Conservation (phyloP, 257 asterid species). For the Solanum chilense region DNA sequence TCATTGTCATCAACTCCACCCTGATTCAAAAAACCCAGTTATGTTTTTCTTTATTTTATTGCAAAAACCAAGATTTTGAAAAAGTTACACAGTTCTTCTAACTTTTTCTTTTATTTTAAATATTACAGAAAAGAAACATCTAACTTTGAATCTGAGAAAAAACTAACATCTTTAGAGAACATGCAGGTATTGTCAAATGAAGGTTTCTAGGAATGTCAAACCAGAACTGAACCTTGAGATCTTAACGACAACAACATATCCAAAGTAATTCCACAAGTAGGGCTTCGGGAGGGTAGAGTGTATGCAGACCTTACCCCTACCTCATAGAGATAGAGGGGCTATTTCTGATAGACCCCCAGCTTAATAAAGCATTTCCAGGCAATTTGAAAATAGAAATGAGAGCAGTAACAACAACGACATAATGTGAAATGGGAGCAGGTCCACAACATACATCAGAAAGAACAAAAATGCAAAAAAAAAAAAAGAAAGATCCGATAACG, state of each 20-base stretch:
- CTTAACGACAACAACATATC: background rate
- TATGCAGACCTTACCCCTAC: background rate
- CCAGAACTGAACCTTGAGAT: background rate
- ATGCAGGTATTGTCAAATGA: background rate
- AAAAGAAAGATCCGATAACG: background rate
- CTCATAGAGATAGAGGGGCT: background rate
- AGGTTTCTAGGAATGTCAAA: background rate
- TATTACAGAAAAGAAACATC: background rate
- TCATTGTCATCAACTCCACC: conserved; percentile 86
- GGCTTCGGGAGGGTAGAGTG: background rate
- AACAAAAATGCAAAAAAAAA: background rate
- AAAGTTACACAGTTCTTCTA: background rate
- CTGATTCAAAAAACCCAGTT: conserved; percentile 18
- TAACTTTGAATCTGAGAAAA: background rate
- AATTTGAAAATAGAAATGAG: background rate
- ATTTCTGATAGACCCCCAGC: background rate
- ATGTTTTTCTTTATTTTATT: background rate
- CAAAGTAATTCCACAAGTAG: background rate
- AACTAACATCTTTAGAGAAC: background rate
- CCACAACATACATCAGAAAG: background rate
- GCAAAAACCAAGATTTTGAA: background rate
- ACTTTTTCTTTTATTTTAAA: background rate
- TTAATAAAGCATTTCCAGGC: background rate
- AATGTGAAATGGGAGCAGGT: background rate
- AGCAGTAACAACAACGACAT: background rate